Conservation (phyloP, 768 basidiomycete genomes). For the Trametes meyenii region DNA sequence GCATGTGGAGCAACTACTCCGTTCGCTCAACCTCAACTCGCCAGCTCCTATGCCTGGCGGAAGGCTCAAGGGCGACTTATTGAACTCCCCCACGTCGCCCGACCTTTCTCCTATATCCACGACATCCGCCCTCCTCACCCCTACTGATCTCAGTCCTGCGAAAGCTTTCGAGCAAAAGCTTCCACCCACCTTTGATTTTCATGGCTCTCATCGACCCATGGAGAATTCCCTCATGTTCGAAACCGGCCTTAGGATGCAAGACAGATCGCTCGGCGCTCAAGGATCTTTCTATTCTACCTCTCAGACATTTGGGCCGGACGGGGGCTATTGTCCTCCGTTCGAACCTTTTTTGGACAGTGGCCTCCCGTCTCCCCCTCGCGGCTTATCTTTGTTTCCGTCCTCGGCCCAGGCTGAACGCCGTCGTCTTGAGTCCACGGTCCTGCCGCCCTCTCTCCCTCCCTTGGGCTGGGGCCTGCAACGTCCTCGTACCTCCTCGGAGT, state of each 20-base stretch:
- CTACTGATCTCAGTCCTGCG: slow-evolving; percentile 73
- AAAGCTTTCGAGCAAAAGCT: slow-evolving; percentile 60
- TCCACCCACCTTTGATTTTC: slow-evolving; percentile 53
- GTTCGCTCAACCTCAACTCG: slow-evolving; percentile 78
- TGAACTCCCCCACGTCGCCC: slow-evolving; percentile 50
- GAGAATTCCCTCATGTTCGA: slow-evolving; percentile 48
- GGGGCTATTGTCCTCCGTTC: slow-evolving; percentile 45
- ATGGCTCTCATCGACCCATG: slow-evolving; percentile 30
- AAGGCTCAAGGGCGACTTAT: slow-evolving; percentile 46
- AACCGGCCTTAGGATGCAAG: slow-evolving; percentile 38
- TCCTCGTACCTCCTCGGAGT: slow-evolving; percentile 28
- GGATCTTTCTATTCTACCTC: not conserved
- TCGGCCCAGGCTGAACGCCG: slow-evolving; percentile 42
- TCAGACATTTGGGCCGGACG: slow-evolving; percentile 13
- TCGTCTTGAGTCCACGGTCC: slow-evolving; percentile 25
- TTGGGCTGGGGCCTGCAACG: slow-evolving; percentile 30
- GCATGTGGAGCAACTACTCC: slow-evolving; percentile 82
- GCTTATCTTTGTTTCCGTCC: slow-evolving; percentile 34
- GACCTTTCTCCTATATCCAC: slow-evolving; percentile 77
- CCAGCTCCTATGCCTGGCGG: slow-evolving; percentile 54
- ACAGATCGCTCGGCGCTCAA: slow-evolving; percentile 1
- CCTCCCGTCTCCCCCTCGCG: slow-evolving; percentile 39
- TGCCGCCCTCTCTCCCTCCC: slow-evolving; percentile 21
- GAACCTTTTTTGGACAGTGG: slow-evolving; percentile 54
- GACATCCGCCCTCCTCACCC: slow-evolving; percentile 71